A percentile compares a stretch with the other conserved stretches of the same genome.
Evolutionary conservation across 2,329 filamentous ascomycete species (phyloP).

Genomic region (Sporothrix schenckii): DNA sequence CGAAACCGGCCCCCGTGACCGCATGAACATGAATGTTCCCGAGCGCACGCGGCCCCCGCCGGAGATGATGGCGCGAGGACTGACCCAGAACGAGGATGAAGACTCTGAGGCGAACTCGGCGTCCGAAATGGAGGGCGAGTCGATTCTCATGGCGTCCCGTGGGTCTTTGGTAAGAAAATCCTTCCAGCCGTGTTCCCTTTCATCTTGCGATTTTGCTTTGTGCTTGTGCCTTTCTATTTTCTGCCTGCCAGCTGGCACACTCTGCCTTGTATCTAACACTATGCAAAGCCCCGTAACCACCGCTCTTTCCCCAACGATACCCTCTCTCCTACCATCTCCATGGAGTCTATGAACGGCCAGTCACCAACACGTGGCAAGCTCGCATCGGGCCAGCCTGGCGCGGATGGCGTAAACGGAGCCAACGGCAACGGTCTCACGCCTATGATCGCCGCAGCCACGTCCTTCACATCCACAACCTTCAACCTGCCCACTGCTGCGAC

Average conservation of each 20-base stretch:
- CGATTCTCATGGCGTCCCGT: slow-evolving; percentile 68
- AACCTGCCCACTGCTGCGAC: slow-evolving; percentile 61
- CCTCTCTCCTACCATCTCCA: slow-evolving; percentile 83
- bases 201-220: background rate
- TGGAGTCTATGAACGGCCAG: slow-evolving; percentile 81
- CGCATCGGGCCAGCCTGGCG: slow-evolving; percentile 57
- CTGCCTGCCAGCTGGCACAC: background rate
- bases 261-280: slow-evolving; percentile 12
- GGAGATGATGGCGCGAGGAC: slow-evolving; percentile 85
- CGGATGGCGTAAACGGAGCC: slow-evolving; percentile 53
- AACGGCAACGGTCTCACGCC: slow-evolving; percentile 49
- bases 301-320: slow-evolving; percentile 67
- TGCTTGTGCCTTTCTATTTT: slow-evolving; percentile 17
- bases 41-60: slow-evolving; percentile 87
- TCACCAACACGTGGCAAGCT: slow-evolving; percentile 50
- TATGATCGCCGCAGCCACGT: slow-evolving; percentile 62
- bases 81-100: slow-evolving; percentile 82
- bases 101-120: slow-evolving; percentile 84
- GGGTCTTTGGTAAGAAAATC: slow-evolving; percentile 65
- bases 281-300: slow-evolving; percentile 60
- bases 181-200: background rate
- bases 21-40: slow-evolving; percentile 84
- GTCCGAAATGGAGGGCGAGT: slow-evolving; percentile 80
- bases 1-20: slow-evolving; percentile 84
- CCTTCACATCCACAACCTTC: slow-evolving; percentile 63